Evolutionary conservation across 345 rosid species (phyloP), one percentile per base, ranked within the genome.

Genomic region (Eucalyptus cladocalyx): DNA sequence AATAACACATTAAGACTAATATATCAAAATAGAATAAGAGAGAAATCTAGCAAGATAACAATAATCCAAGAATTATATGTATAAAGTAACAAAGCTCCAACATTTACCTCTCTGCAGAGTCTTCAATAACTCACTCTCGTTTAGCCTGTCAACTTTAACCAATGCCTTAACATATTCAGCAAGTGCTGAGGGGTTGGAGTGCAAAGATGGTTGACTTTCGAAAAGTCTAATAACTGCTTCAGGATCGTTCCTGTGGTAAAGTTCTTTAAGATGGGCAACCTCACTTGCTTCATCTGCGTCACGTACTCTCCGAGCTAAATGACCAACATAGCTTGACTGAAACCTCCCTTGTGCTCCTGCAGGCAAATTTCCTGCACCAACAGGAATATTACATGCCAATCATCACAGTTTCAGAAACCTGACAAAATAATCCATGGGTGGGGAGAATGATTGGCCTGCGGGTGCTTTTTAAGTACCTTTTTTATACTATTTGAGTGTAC

Each of bases 81-180:
- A 65, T 28, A 87, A 50, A 28, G 48, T 76, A 76, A 37, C 13
- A 32, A 60, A 48, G 48, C 30, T 48, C 49, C 32, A 43, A 30
- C 76, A 91, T 91, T 58, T 88, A 96, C 99, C 99, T 95, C 96
- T 95, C 91, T 96, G 98, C 93, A 97, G 91, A 80, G 96, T 93
- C 93, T 93, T 96, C 81, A 97, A 91, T 86, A 97, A 91, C 92
- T 96, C 97, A 91, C 98, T 95, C 49, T 94, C 95, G 90, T 97
- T 97, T 58, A 97, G 93, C 95, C 98, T 94, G 91, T 97, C 97
- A 89, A 96, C 98, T 94, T 93, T 97, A 48, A 96, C 98, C 89
- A 97, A 91, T 43, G 99, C 99, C 93, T 95, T 97, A 17, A 97
- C 95, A 83, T 97, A 97, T 87, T 97, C 97, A 7, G 98, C 92